A percentile compares a stretch with the other conserved stretches of the same genome.
These are phyloP conservation scores for Kodamaea sp. DNA, from an alignment of 1,139 yeast genomes.

Conservation along the genomic window DNA sequence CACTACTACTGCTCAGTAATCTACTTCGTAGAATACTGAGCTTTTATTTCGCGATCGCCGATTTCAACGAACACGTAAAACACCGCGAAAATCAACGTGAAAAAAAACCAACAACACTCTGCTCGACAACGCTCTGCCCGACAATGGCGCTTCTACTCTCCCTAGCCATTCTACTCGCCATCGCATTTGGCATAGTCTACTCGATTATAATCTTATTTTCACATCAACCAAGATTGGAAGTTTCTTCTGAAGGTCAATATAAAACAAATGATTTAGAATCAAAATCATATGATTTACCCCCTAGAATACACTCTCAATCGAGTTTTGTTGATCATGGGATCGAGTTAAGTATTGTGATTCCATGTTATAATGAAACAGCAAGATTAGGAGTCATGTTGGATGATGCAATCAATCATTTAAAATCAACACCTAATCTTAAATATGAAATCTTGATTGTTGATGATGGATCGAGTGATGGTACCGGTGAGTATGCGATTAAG, in stretches of 20 bases:
- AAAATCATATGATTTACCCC: constrained; percentile 25
- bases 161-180: constrained; percentile 10
- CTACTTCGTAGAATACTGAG: no score
- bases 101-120: neutral
- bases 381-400: constrained; percentile 73
- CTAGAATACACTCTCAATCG: constrained; percentile 28
- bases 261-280: constrained; percentile 32
- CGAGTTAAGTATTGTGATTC: constrained; percentile 73
- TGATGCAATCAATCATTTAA: constrained; percentile 64
- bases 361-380: constrained; percentile 83
- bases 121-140: neutral
- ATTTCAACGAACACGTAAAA: no score
- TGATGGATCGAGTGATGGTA: constrained; percentile 86
- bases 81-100: neutral
- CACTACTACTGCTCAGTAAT: no score
- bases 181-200: constrained; percentile 29
- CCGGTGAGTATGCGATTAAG: constrained; percentile 65
- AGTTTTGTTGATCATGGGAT: constrained; percentile 30
- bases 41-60: no score
- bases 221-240: constrained; percentile 60
- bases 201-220: constrained; percentile 46
- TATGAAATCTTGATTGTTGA: constrained; percentile 87
- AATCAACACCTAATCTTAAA: constrained; percentile 23
- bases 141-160: constrained; percentile 4
- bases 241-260: constrained; percentile 50